Evolutionary conservation across 1,284 basidiomycete species (phyloP), one percentile per base, ranked within the genome.

Genomic region (Psilocybe mexicana): DNA sequence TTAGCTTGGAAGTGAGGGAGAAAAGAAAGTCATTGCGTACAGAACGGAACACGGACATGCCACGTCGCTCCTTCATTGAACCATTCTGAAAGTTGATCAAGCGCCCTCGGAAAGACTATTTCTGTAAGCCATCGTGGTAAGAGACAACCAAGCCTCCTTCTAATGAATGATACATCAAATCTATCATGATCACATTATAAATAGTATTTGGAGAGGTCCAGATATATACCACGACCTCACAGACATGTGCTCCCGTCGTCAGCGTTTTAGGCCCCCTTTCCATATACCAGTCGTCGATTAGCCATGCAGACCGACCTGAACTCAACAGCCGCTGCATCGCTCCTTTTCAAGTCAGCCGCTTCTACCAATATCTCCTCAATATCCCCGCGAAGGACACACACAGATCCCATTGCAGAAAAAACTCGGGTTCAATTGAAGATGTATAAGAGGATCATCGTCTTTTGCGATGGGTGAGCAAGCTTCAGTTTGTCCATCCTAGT

Each of bases 391-490:
- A 65, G 65, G 47, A 33, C 65, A 8, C 55, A 65, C 33, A 72
- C 69, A 26, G 67, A 67, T 36, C 68, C 69, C 8, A 58, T 55
- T 25, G 55, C 12, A 40, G 55, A 61, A 8, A 49, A 48, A 44
- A 59, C 36, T 49, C 45, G 36, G 14, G 45, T 63, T 8, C 60
- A 60, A 8, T n/a, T 64, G 26, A 56, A 53, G 30, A 24, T 57
- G 38, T 78, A 73, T 62, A 88, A 88, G 66, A 74, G 86, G 55
- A 82, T 88, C 40, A 74, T 89, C 45, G 76, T 90, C 26, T 88
- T 86, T 61, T 90, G 88, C 63, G 87, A 90, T 66, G 87, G 88
- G 87, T 85, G 58, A 62, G 79, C 36, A 38, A 30, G 23, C 24
- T 24, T 18, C 36, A 33, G 40, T 48, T 53, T 3, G 18, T 18